A percentile compares a stretch with the other conserved stretches of the same genome.
phyloP scores from a whole-genome alignment of 2,329 filamentous ascomycete species.

The Chrysoporthe austroafricana region DNA sequence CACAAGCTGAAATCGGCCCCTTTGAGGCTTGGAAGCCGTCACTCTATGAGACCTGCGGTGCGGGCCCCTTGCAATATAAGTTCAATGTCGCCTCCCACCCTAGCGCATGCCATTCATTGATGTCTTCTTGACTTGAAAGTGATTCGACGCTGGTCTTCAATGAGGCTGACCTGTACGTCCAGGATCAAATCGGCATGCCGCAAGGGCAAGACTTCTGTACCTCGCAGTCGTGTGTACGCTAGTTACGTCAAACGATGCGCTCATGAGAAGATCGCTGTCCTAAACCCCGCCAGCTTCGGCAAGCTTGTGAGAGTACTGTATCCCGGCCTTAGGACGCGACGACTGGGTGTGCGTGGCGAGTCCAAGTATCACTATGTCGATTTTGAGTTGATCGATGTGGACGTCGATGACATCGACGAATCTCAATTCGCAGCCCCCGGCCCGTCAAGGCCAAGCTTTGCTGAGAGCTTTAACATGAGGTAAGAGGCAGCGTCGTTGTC shows the following conservation, averaged over 20 bases:
- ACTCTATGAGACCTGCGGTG: background rate
- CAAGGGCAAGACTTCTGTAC: slow-evolving; percentile 82
- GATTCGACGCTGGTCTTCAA: slow-evolving; percentile 19
- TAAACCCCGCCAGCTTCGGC: slow-evolving; percentile 97
- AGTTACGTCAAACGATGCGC: slow-evolving; percentile 93
- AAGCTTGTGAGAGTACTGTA: slow-evolving; percentile 97
- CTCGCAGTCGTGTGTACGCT: slow-evolving; percentile 90
- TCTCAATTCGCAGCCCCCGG: slow-evolving; percentile 40
- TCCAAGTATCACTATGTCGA: slow-evolving; percentile 97
- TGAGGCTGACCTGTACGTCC: slow-evolving; percentile 22
- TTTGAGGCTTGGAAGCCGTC: background rate
- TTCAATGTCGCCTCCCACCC: background rate
- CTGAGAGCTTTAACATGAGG: slow-evolving; percentile 46
- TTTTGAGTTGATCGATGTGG: slow-evolving; percentile 63
- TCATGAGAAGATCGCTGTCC: slow-evolving; percentile 87
- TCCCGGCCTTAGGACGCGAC: slow-evolving; percentile 88
- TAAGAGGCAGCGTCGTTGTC: slow-evolving; percentile 38
- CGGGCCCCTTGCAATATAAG: background rate
- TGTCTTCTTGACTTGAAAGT: no score
- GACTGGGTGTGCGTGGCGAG: slow-evolving; percentile 90
- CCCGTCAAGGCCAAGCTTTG: slow-evolving; percentile 20
- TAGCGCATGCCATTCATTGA: background rate
- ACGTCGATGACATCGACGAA: slow-evolving; percentile 32
- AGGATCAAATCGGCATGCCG: slow-evolving; percentile 77
- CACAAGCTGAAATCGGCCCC: background rate